These are phyloP conservation scores for Vitis riparia DNA, from an alignment of 164 flowering plant species.

Conservation along the genomic window DNA sequence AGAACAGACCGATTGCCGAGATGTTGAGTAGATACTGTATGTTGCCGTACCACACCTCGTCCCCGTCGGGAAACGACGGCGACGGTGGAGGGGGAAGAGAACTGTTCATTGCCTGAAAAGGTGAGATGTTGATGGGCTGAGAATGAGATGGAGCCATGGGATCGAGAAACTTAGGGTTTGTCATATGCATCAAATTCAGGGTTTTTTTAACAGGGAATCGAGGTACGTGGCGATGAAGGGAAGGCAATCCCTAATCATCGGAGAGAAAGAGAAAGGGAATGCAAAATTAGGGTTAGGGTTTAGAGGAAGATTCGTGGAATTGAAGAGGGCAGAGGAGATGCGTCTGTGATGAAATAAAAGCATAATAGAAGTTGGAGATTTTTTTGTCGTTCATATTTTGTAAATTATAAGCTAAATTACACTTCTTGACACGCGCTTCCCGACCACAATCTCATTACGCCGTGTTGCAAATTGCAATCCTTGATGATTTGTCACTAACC, in stretches of 20 bases:
- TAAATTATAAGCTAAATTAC: too few species aligned
- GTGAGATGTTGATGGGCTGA: neutral
- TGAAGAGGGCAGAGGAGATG: too few species aligned
- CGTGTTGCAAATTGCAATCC: too few species aligned
- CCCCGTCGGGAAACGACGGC: constrained; percentile 18
- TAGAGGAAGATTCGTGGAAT: neutral
- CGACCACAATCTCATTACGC: too few species aligned
- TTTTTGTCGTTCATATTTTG: too few species aligned
- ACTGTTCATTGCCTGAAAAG: constrained; percentile 13
- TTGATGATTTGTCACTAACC: too few species aligned
- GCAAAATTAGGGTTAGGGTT: constrained; percentile 1
- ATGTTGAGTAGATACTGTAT: constrained; percentile 91
- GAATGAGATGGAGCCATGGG: neutral
- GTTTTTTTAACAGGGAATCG: too few species aligned
- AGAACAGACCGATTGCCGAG: constrained; percentile 74
- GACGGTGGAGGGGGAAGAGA: constrained; percentile 30
- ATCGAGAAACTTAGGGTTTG: neutral
- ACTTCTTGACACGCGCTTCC: too few species aligned
- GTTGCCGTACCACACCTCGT: constrained; percentile 84
- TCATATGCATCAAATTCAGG: too few species aligned
- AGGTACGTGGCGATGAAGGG: neutral
- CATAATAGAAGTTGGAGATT: too few species aligned
- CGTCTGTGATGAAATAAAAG: too few species aligned
- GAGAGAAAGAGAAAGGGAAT: neutral
- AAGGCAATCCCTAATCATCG: neutral